Evolutionary conservation across 768 basidiomycete genomes (phyloP).

Genomic region (Panaeolus cyanescens): DNA sequence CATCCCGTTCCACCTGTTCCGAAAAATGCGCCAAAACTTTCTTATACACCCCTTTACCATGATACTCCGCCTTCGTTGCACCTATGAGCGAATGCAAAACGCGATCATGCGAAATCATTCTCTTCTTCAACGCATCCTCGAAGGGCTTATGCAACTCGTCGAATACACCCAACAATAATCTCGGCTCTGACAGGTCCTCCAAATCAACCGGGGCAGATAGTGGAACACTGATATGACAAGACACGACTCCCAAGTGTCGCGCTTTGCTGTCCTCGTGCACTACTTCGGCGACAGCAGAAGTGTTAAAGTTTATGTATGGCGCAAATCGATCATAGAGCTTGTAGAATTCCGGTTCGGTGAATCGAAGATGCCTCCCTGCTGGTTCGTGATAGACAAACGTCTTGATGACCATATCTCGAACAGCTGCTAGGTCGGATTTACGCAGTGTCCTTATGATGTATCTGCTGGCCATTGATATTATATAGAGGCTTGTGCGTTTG

Average conservation of each 20-base stretch:
- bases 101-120: neutral
- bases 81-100: neutral
- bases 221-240: neutral
- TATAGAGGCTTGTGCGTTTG: no score
- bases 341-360: neutral
- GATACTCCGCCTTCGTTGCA: neutral
- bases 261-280: neutral
- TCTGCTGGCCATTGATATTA: neutral
- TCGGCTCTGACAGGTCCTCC: neutral
- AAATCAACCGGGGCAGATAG: neutral
- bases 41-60: neutral
- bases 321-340: neutral
- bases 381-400: neutral
- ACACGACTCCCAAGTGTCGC: neutral
- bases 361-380: neutral
- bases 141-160: neutral
- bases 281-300: neutral
- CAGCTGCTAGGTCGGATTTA: neutral
- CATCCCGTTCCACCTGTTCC: neutral
- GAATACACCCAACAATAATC: neutral
- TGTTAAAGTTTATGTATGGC: neutral
- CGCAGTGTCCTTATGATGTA: neutral
- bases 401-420: neutral
- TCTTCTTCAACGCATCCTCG: neutral
- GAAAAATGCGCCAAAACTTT: neutral